Evolutionary conservation across 176 grass and related monocot genomes (phyloP).

Genomic region (Chloris gayana): DNA sequence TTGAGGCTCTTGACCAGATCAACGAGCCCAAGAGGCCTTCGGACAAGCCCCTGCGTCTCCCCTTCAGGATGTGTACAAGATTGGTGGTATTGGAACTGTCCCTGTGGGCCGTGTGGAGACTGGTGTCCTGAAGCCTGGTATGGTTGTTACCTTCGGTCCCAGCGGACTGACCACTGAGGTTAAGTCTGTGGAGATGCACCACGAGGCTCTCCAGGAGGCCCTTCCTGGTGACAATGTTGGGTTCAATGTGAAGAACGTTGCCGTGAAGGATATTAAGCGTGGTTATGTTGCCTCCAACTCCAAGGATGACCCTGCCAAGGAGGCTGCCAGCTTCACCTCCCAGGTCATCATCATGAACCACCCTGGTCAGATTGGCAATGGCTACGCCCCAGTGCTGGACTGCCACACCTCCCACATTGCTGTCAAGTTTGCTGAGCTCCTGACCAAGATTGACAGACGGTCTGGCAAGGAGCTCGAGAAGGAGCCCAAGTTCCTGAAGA

Average conservation of each 20-base stretch:
- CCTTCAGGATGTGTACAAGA: not conserved
- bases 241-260: constrained; percentile 91
- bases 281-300: constrained; percentile 86
- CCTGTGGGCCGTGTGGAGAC: constrained; percentile 63
- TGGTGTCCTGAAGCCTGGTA: constrained; percentile 77
- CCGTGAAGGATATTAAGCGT: constrained; percentile 89
- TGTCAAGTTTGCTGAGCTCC: constrained; percentile 82
- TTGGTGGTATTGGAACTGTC: not conserved
- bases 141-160: constrained; percentile 83
- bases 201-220: constrained; percentile 78
- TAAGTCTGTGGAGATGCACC: constrained; percentile 98
- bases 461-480: constrained; percentile 96
- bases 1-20: too few relatives aligned
- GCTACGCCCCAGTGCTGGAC: constrained; percentile 82
- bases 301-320: constrained; percentile 94
- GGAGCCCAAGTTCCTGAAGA: constrained; percentile 92
- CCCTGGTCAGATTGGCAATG: constrained; percentile 89
- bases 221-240: constrained; percentile 81
- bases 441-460: constrained; percentile 86
- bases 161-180: constrained; percentile 81
- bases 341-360: constrained; percentile 99
- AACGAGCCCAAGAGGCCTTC: too few relatives aligned
- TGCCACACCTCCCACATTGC: constrained; percentile 96
- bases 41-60: too few relatives aligned
- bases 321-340: constrained; percentile 78